Conservation (phyloP, 495 filamentous ascomycete species). For the Apiosordaria backusii region DNA sequence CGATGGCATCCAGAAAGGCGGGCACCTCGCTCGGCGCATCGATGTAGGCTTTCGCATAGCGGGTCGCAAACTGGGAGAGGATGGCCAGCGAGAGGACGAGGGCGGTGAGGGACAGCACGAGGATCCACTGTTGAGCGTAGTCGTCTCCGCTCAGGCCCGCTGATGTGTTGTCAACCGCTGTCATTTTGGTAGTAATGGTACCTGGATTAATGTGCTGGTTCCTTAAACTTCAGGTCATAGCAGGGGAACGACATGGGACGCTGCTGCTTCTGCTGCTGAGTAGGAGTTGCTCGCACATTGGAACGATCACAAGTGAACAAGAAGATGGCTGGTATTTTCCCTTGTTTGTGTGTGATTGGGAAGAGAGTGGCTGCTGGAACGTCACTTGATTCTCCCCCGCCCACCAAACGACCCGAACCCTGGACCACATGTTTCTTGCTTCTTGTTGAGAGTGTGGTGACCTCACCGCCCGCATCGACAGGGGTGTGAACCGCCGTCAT, state of each 20-base stretch:
- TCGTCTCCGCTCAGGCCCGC: conserved; percentile 20
- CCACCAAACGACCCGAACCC: not conserved
- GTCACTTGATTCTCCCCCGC: conserved; percentile 4
- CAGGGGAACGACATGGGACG: not conserved
- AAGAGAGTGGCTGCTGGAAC: conserved; percentile 7
- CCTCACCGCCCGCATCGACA: conserved; percentile 9
- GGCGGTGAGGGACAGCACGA: conserved; percentile 47
- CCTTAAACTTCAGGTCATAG: conserved; percentile 9
- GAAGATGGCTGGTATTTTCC: not conserved
- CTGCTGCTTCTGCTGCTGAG: not conserved
- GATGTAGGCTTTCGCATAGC: conserved; percentile 45
- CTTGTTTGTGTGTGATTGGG: not conserved
- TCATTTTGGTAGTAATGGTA: conserved; percentile 29
- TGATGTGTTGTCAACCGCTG: conserved; percentile 7
- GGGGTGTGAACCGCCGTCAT: not conserved
- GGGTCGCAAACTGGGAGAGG: conserved; percentile 39
- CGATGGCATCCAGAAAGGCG: conserved; percentile 49
- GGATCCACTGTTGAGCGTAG: conserved; percentile 41
- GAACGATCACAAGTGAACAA: not conserved
- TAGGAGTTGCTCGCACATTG: not conserved
- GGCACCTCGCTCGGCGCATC: conserved; percentile 47
- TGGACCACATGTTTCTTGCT: not conserved
- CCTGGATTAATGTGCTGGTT: not conserved
- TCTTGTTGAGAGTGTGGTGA: conserved; percentile 4
- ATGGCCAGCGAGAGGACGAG: conserved; percentile 44